Conservation (phyloP, 768 basidiomycete species). For the Exidia glandulosa region DNA sequence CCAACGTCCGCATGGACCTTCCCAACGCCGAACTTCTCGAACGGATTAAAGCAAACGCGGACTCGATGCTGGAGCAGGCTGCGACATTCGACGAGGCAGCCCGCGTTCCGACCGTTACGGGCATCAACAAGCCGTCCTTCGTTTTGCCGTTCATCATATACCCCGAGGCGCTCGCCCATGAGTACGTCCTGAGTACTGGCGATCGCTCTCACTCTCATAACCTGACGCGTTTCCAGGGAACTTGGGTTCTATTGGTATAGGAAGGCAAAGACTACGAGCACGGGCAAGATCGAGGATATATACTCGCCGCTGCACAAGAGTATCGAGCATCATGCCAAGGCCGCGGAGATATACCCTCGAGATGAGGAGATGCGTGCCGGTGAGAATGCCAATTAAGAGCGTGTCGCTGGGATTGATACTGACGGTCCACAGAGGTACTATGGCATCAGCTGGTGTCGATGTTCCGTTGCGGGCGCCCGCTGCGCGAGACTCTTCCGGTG, state of each 20-base stretch:
- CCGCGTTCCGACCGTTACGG: not conserved
- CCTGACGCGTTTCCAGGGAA: not conserved
- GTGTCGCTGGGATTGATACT: not conserved
- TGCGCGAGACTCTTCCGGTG: not conserved
- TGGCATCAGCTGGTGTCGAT: not conserved
- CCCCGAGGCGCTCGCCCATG: not conserved
- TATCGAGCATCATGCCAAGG: not conserved
- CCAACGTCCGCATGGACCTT: not conserved
- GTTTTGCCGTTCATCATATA: not conserved
- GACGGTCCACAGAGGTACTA: not conserved
- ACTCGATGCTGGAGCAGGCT: not conserved
- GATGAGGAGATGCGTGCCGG: not conserved
- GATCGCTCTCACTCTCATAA: not conserved
- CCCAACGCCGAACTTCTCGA: not conserved
- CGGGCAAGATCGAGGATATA: not conserved
- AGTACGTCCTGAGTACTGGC: not conserved
- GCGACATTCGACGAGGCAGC: not conserved
- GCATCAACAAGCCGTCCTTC: not conserved
- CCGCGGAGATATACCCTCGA: not conserved
- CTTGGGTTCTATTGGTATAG: not conserved
- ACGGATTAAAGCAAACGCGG: not conserved
- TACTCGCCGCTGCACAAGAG: not conserved
- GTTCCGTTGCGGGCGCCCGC: not conserved
- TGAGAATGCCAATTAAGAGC: not conserved
- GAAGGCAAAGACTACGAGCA: not conserved